phyloP scores from a whole-genome alignment of 352 stramenopile species.

The Phytophthora agathidicida region DNA sequence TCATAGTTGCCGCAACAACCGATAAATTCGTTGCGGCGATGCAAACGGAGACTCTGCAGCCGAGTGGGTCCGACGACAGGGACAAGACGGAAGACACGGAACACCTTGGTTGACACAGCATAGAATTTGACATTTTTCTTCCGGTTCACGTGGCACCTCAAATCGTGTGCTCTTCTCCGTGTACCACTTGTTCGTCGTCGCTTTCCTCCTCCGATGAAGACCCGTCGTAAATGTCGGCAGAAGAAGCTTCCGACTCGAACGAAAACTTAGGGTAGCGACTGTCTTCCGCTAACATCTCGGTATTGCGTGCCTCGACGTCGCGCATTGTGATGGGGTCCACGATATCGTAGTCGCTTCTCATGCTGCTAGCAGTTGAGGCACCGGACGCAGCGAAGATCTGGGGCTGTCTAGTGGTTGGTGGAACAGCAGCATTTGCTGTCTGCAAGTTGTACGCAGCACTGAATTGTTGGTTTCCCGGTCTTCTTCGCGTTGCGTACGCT shows the following conservation, averaged over 20 bases:
- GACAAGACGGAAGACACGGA: too few species aligned
- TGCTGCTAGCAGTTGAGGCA: slow-evolving; percentile 44
- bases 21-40: slow-evolving; percentile 22
- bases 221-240: slow-evolving; percentile 37
- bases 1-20: slow-evolving; percentile 26
- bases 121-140: slow-evolving; percentile 30
- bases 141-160: slow-evolving; percentile 24
- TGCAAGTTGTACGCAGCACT: slow-evolving; percentile 8
- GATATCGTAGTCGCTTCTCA: slow-evolving; percentile 76
- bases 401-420: slow-evolving; percentile 5
- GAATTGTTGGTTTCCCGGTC: slow-evolving; percentile 1
- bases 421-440: background rate
- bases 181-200: slow-evolving; percentile 22
- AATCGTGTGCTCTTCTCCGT: slow-evolving; percentile 39
- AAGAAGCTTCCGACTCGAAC: slow-evolving; percentile 48
- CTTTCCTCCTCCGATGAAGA: slow-evolving; percentile 35
- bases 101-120: slow-evolving; percentile 14
- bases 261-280: slow-evolving; percentile 71
- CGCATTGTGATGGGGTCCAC: slow-evolving; percentile 63
- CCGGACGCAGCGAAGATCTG: slow-evolving; percentile 25
- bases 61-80: slow-evolving; percentile 8
- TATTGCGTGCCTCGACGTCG: slow-evolving; percentile 67
- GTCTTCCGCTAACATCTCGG: slow-evolving; percentile 66
- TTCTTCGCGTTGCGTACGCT: slow-evolving; percentile 17
- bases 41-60: slow-evolving; percentile 28